Percentiles rank a stretch among this genome's conserved stretches.
These are phyloP conservation scores for Globisporangium apiculatum DNA, from an alignment of 352 stramenopile species.

Conservation along the genomic window DNA sequence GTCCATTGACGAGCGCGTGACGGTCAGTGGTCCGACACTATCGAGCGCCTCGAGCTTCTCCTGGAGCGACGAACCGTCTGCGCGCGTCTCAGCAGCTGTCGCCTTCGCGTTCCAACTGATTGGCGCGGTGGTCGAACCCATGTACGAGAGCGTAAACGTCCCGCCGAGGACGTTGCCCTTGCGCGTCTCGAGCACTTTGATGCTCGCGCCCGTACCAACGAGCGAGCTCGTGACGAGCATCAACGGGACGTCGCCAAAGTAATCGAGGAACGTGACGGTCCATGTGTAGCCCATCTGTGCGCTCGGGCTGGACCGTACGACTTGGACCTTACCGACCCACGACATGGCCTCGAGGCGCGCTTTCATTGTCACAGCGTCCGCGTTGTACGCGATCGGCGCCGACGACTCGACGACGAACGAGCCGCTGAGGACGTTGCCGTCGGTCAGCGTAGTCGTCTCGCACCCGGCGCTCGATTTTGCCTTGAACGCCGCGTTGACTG, in stretches of 20 bases:
- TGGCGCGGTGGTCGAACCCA: conserved; percentile 22
- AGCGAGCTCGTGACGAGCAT: conserved; percentile 55
- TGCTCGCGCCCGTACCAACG: conserved; percentile 45
- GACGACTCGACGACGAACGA: conserved; percentile 67
- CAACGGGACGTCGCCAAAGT: conserved; percentile 53
- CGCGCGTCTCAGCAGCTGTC: conserved; percentile 21
- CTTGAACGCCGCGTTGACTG: conserved; percentile 33
- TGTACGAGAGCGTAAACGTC: conserved; percentile 53
- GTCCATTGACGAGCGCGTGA: conserved; percentile 35
- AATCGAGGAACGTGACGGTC: conserved; percentile 73
- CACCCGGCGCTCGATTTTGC: conserved; percentile 22
- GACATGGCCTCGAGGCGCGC: conserved; percentile 44
- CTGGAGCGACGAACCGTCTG: conserved; percentile 58
- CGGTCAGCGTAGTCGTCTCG: conserved; percentile 52
- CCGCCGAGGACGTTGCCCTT: conserved; percentile 66
- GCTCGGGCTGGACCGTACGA: conserved; percentile 34
- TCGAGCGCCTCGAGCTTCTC: conserved; percentile 64
- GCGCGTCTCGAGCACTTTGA: conserved; percentile 53
- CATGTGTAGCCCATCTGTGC: conserved; percentile 65
- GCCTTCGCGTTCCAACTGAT: conserved; percentile 45
- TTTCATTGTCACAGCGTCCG: conserved; percentile 37
- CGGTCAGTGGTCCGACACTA: conserved; percentile 34
- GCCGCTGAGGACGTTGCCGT: conserved; percentile 68
- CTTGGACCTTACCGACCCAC: conserved; percentile 56
- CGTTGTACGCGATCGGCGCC: conserved; percentile 48